phyloP scores from a whole-genome alignment of 768 basidiomycete genomes.

The Daedaleopsis nitida region DNA sequence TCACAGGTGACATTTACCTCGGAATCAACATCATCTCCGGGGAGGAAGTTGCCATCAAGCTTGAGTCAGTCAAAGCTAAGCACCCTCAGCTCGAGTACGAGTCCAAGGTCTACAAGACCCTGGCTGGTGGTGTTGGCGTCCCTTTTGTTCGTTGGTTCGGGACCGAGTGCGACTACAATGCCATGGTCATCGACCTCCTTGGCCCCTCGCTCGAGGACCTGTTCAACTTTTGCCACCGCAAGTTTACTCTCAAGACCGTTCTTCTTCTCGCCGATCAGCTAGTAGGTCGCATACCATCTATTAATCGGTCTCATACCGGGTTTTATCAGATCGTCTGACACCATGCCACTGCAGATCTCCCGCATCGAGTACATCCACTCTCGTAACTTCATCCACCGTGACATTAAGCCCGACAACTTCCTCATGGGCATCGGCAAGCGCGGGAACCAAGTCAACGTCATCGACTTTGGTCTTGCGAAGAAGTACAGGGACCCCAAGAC shows the following conservation, averaged over 20 bases:
- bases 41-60: constrained; percentile 99
- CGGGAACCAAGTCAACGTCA: constrained; percentile 99
- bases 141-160: constrained; percentile 97
- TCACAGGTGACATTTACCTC: constrained; percentile 93
- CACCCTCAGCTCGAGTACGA: constrained; percentile 99
- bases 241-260: constrained; percentile 96
- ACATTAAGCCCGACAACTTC: constrained; percentile 99
- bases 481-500: constrained; percentile 99
- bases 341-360: constrained; percentile 66
- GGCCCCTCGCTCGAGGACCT: constrained; percentile 90
- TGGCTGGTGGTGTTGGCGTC: constrained; percentile 97
- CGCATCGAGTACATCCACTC: constrained; percentile 99
- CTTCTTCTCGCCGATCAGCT: constrained; percentile 95
- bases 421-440: constrained; percentile 99
- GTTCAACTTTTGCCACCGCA: constrained; percentile 96
- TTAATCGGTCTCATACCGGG: not conserved
- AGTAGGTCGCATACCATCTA: constrained; percentile 46
- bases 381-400: constrained; percentile 95
- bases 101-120: constrained; percentile 93
- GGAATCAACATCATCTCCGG: constrained; percentile 99
- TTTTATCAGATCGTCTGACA: constrained; percentile 16
- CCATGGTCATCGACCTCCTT: constrained; percentile 97
- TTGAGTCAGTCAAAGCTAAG: constrained; percentile 99
- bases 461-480: constrained; percentile 98
- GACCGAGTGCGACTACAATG: constrained; percentile 98